Base-by-base conservation (phyloP, 2,329 filamentous ascomycete species). In the Colletotrichum sp. region DNA sequence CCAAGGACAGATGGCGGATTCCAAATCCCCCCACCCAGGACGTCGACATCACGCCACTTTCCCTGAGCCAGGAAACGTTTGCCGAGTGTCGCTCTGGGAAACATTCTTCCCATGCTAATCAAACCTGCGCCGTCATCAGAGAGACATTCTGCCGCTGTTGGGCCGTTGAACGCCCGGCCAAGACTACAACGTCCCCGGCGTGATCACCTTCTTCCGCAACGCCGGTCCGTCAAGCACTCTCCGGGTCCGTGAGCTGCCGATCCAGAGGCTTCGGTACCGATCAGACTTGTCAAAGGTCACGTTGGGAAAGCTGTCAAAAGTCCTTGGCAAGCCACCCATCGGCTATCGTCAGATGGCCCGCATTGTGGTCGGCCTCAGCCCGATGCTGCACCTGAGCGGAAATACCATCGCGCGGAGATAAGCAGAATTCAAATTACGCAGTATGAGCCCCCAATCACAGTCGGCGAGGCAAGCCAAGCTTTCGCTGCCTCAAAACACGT, bases 401-500 rank as follows among this genome's bases (percentile, higher is more conserved):
- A 34, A 32, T 36, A 49, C 24, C 57, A n/a, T 30, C 32, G 49
- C 55, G 32, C 57, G 57, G 68, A 70, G 68, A 62, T 57, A 39
- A 69, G n/a, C 18, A 39, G 18, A 59, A 69, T 28, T 59, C 65
- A 57, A 44, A 69, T 69, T 39, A 30, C 24, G 13, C 36, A 71
- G n/a, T 49, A 49, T 21, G 44, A 21, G n/a, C 59, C 34, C 32
- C 71, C 60, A 21, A 66, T 18, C 44, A 21, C 44, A 49, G 44
- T 49, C 18, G 18, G 9, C 44, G 18, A n/a, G 44, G 44, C 21
- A 24, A 6, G 71, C 74, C 74, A 70, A 75, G 65, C 28, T 62
- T 75, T 32, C 18, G 12, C 30, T 75, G 71, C 59, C 18, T 77
- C 71, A 75, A 70, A 60, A 71, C 65, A 63, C 60, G 52, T 77